Conservation (phyloP, 2,329 filamentous ascomycete genomes). For the Hymenoscyphus occultus region DNA sequence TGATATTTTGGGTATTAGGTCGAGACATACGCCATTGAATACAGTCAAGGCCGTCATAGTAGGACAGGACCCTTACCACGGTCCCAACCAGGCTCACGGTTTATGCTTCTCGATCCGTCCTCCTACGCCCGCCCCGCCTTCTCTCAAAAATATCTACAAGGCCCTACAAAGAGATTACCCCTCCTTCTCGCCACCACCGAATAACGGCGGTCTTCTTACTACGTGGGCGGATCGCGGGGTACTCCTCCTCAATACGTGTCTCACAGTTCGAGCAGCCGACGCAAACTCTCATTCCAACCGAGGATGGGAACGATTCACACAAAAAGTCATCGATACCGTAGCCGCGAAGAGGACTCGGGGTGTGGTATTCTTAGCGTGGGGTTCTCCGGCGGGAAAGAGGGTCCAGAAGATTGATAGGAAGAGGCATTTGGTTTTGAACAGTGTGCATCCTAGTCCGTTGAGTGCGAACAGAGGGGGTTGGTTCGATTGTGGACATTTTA, state of each 20-base stretch:
- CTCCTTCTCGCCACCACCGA: slow-evolving; percentile 68
- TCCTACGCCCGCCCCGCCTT: slow-evolving; percentile 83
- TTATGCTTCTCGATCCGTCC: slow-evolving; percentile 93
- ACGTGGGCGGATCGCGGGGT: slow-evolving; percentile 95
- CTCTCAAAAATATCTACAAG: slow-evolving; percentile 90
- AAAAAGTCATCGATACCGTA: slow-evolving; percentile 85
- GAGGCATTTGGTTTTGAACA: slow-evolving; percentile 78
- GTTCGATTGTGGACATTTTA: slow-evolving; percentile 80
- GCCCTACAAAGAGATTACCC: slow-evolving; percentile 88
- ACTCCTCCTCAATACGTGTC: slow-evolving; percentile 87
- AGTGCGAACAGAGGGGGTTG: slow-evolving; percentile 75
- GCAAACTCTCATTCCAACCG: slow-evolving; percentile 81
- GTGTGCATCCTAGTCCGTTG: slow-evolving; percentile 89
- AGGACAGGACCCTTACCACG: slow-evolving; percentile 97
- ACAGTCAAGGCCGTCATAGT: slow-evolving; percentile 89
- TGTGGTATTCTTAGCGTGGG: slow-evolving; percentile 96
- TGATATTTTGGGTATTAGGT: slow-evolving; percentile 54
- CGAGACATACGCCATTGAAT: slow-evolving; percentile 83
- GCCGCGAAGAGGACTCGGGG: slow-evolving; percentile 72
- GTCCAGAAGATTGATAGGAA: slow-evolving; percentile 69
- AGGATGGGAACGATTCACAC: slow-evolving; percentile 93
- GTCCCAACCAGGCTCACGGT: slow-evolving; percentile 90
- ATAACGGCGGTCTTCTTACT: slow-evolving; percentile 77
- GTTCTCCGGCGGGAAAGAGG: slow-evolving; percentile 75
- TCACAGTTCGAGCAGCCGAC: slow-evolving; percentile 88